Base-by-base conservation (phyloP, 2,329 filamentous ascomycete genomes). In the Scedosporium boydii region DNA sequence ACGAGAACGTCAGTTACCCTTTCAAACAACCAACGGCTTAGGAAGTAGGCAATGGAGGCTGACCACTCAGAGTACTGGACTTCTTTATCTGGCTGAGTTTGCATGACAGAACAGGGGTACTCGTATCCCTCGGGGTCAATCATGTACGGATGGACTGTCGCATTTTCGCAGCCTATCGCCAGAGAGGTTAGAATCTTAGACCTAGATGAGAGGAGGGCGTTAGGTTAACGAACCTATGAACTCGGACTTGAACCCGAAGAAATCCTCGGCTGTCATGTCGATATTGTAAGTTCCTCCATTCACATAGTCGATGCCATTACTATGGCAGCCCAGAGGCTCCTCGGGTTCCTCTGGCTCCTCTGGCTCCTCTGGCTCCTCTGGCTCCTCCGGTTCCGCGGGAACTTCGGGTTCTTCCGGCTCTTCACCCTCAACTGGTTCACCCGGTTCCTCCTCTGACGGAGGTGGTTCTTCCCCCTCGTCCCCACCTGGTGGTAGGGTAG, bases 221-320 rank as follows among this genome's bases (percentile, higher is more conserved):
- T 12, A 60, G 21, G 18, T 48, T 23, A 12, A 9, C 60, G 9
- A 58, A 62, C 60, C 60, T n/a, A 38, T 44, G 41, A 62, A 62
- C n/a, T 18, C 41, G n/a, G 60, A 62, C 27, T 29, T 62, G 60
- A 62, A 62, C 10, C 18, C 51, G 42, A 62, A 62, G 38, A 62
- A 62, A 14, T 62, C 41, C 27, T 62, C 60, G 4, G 42, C 44
- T 6, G 60, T 62, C 16, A 57, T 29, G 38, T 62, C 55, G 21
- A 62, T 62, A n/a, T 58, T 62, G 60, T 62, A 62, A 27, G 53
- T 62, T 21, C 60, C 60, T 9, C 60, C 60, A 58, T 62, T 44
- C 7, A 27, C 29, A 23, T 62, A 62, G 21, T 62, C 60, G 18
- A 58, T 41, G 48, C 60, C 60, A 18, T 21, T 58, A 44, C 60